phyloP scores from a whole-genome alignment of 495 filamentous ascomycete species.

The Tuber melanosporum region DNA sequence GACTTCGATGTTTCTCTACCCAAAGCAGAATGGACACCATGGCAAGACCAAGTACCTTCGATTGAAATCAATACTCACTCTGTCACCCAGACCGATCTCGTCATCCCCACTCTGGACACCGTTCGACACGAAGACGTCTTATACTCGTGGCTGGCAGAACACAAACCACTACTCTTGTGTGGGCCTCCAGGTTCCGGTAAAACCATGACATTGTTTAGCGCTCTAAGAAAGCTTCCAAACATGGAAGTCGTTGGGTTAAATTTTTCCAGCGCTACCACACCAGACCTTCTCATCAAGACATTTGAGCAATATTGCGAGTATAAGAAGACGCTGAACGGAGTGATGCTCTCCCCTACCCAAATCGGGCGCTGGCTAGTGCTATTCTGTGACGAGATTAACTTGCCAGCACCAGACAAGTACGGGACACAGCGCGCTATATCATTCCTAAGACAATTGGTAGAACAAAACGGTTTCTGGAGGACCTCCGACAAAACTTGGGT shows the following conservation, averaged over 20 bases:
- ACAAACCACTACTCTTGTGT: conserved; percentile 92
- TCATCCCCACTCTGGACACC: conserved; percentile 95
- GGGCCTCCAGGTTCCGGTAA: conserved; percentile 98
- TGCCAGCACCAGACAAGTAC: conserved; percentile 97
- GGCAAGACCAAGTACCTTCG: conserved; percentile 88
- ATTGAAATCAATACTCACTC: conserved; percentile 98
- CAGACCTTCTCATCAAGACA: conserved; percentile 94
- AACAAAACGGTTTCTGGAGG: conserved; percentile 98
- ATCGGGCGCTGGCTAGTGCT: conserved; percentile 97
- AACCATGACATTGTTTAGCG: conserved; percentile 98
- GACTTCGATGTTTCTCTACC: conserved; percentile 89
- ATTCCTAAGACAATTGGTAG: conserved; percentile 91
- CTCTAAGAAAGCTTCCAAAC: conserved; percentile 87
- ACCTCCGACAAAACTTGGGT: conserved; percentile 98
- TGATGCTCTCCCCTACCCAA: conserved; percentile 90
- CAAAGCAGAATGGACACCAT: conserved; percentile 76
- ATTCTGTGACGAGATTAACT: conserved; percentile 98
- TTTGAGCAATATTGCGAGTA: conserved; percentile 99
- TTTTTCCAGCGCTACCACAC: conserved; percentile 96
- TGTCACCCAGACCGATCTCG: conserved; percentile 90
- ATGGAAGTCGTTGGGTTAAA: conserved; percentile 99
- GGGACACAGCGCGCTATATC: conserved; percentile 95
- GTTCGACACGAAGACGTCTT: conserved; percentile 95
- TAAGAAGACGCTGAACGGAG: conserved; percentile 92
- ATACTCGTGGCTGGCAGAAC: conserved; percentile 97